Conservation (phyloP, 2,329 filamentous ascomycete genomes). For the Aspergillus arachidicola region DNA sequence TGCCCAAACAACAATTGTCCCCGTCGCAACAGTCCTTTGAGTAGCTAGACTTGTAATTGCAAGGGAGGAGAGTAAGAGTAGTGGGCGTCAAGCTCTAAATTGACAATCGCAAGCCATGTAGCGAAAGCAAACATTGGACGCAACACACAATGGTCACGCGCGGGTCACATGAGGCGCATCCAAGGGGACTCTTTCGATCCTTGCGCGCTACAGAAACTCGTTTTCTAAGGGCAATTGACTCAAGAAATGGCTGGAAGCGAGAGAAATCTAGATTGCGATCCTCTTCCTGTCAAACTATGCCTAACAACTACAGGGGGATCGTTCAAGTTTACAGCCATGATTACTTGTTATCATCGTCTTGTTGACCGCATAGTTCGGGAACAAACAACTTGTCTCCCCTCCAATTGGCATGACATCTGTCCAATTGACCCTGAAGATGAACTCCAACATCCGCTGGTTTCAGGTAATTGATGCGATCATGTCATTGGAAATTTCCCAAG, state of each 20-base stretch:
- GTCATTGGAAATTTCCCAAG: neutral
- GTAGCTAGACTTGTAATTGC: neutral
- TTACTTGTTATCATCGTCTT: neutral
- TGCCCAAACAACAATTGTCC: neutral
- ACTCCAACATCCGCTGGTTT: neutral
- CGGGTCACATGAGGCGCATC: neutral
- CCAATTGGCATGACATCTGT: neutral
- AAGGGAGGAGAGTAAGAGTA: neutral
- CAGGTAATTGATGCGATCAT: neutral
- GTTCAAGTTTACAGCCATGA: neutral
- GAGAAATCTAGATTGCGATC: neutral
- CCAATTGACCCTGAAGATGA: neutral
- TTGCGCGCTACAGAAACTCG: neutral
- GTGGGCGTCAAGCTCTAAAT: neutral
- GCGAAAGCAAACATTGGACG: neutral
- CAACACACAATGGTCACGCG: neutral
- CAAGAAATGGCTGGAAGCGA: neutral
- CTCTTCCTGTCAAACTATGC: neutral
- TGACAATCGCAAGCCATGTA: neutral
- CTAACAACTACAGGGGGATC: neutral
- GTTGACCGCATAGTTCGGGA: neutral
- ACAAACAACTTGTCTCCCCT: neutral
- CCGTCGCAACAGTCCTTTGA: neutral
- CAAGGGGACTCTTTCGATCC: neutral
- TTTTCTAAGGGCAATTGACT: neutral